phyloP scores from a whole-genome alignment of 2,329 filamentous ascomycete species.

The Aspergillus versicolor region DNA sequence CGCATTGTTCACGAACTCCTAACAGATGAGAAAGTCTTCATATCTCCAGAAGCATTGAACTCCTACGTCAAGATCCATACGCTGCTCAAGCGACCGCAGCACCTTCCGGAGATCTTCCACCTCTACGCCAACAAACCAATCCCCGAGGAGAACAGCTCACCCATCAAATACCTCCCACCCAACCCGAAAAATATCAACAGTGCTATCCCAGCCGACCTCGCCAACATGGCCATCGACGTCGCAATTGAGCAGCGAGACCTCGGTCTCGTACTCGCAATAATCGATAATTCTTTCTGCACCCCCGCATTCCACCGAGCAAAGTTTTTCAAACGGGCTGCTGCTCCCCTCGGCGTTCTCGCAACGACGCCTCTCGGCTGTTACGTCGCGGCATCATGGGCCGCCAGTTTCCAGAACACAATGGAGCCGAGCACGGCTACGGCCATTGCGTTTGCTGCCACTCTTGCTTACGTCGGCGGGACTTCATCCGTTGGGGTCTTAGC shows the following conservation, averaged over 20 bases:
- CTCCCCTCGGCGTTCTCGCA: slow-evolving; percentile 41
- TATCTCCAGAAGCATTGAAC: slow-evolving; percentile 70
- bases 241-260: slow-evolving; percentile 80
- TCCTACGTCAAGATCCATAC: slow-evolving; percentile 76
- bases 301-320: slow-evolving; percentile 45
- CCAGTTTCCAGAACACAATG: slow-evolving; percentile 71
- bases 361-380: slow-evolving; percentile 52
- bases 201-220: slow-evolving; percentile 70
- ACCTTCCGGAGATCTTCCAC: slow-evolving; percentile 75
- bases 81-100: slow-evolving; percentile 68
- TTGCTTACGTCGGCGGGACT: slow-evolving; percentile 80
- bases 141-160: slow-evolving; percentile 60
- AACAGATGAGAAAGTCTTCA: slow-evolving; percentile 72
- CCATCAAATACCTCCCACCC: slow-evolving; percentile 59
- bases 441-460: slow-evolving; percentile 74
- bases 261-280: slow-evolving; percentile 73
- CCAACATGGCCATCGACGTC: slow-evolving; percentile 71
- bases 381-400: slow-evolving; percentile 66
- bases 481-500: slow-evolving; percentile 80
- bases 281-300: slow-evolving; percentile 58
- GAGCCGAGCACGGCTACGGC: slow-evolving; percentile 71
- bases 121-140: slow-evolving; percentile 82
- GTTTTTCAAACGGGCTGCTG: slow-evolving; percentile 42
- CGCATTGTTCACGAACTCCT: slow-evolving; percentile 67
- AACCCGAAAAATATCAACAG: slow-evolving; percentile 69